A percentile compares a stretch with the other conserved stretches of the same genome.
Evolutionary conservation across 768 basidiomycete genomes (phyloP).

Genomic region (Galerina sulciceps): DNA sequence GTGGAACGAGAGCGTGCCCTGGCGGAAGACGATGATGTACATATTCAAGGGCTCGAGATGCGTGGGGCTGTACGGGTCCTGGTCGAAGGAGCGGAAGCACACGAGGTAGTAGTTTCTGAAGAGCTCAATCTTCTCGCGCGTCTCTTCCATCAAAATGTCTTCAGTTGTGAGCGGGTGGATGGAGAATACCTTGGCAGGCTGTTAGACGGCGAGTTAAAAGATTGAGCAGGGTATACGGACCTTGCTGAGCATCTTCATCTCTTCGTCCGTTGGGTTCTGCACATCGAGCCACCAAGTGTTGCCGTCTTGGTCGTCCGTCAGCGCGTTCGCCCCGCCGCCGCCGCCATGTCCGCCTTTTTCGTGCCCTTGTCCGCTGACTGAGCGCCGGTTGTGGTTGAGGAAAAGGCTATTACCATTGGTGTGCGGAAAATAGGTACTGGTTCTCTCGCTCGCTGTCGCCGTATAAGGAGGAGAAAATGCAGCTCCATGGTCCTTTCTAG

Average conservation of each 20-base stretch:
- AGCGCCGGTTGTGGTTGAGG: not conserved
- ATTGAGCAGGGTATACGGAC: constrained; percentile 42
- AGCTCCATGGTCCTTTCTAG: constrained; percentile 3
- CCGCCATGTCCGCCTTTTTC: no score
- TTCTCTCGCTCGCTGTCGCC: constrained; percentile 10
- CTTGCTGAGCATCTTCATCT: constrained; percentile 97
- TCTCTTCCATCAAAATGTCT: constrained; percentile 99
- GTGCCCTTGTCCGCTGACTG: constrained; percentile 12
- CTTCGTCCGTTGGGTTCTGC: constrained; percentile 91
- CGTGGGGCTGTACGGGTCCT: constrained; percentile 96
- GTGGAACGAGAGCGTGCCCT: constrained; percentile 95
- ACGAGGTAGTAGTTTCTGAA: constrained; percentile 99
- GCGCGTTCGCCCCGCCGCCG: constrained; percentile 48
- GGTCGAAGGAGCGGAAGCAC: constrained; percentile 98
- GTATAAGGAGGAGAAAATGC: constrained; percentile 20
- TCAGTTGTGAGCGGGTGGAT: constrained; percentile 99
- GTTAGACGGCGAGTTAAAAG: not conserved
- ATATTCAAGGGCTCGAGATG: constrained; percentile 98
- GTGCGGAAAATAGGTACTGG: constrained; percentile 12
- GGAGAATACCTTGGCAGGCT: constrained; percentile 75
- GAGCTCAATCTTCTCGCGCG: constrained; percentile 98
- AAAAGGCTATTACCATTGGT: not conserved
- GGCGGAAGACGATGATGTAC: constrained; percentile 99
- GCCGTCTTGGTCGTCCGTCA: constrained; percentile 14
- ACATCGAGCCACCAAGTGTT: constrained; percentile 99